Evolutionary conservation across 2,329 filamentous ascomycete species (phyloP), one percentile per base, ranked within the genome.

Genomic region (Talaromyces sp.): DNA sequence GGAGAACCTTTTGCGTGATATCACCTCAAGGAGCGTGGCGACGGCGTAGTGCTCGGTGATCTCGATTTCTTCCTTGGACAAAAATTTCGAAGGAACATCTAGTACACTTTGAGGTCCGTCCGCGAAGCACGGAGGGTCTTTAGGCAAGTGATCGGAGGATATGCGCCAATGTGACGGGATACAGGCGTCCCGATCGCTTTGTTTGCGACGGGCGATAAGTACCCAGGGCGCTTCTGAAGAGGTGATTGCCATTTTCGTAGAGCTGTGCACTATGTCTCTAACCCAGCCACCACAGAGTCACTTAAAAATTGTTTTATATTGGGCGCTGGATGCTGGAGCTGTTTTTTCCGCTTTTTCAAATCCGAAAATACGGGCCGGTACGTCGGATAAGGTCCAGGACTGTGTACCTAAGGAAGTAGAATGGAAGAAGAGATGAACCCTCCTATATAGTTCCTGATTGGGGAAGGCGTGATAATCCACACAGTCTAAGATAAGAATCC

Each of bases 31-130:
- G 13, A 52, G 10, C 31, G 48, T 52, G 48, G 31, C 28, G 28
- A 52, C 48, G 48, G 33, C 21, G 48, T 52, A 52, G 48, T 52
- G n/a, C 48, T 52, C 48, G 17, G 48, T 52, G 48, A 52, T 52
- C 5, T 52, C 17, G 15, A 52, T 52, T 25, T 52, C 48, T 39
- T 52, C 48, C 48, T 37, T 37, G 31, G 48, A 52, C 31, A 52
- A 52, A 10, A 52, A 5, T 37, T 52, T 52, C 31, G 33, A 52
- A 52, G 48, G 48, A n/a, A 52, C 48, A 52, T 52, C 48, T 52
- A 52, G 48, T 35, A 37, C 48, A 52, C n/a, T 52, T 52, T 52
- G 48, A 52, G 15, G 48, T 35, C 48, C 48, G 31, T 52, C 48
- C 9, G 5, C 48, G 48, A 52, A 52, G 48, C 31, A 4, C 48